Base-by-base conservation (phyloP, 345 rosid species). In the Eucalyptus guilfoylei region DNA sequence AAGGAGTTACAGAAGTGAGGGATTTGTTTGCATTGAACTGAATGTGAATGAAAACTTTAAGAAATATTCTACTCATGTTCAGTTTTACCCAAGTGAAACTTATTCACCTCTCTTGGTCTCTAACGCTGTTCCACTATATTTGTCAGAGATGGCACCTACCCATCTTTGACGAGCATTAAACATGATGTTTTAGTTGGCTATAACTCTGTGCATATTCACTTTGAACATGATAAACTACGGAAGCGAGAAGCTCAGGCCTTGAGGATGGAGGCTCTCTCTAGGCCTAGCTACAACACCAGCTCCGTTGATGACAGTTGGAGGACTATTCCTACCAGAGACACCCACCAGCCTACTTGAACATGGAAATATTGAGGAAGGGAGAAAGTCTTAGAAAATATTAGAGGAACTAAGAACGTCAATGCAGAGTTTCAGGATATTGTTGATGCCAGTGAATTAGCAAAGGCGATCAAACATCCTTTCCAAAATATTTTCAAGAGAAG, bases 221-320 rank as follows among this genome's bases (percentile, higher is more conserved):
- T 99, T 99, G 4, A 97, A 96, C 90, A 97, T 97, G 99, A 94
- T 97, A 40, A 96, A 96, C 85, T 97, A 86, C n/a, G 97, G 99
- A 88, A 97, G 98, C 11, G 95, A 96, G 80, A 92, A 96, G 93
- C 95, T 96, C 19, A 91, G 90, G 26, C 95, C 98, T 6, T 96
- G 97, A 98, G 99, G 99, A 58, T 97, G 98, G 99, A 96, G 99
- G 93, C 94, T 97, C 54, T 97, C 99, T 60, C 94, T 97, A 2
- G 99, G 99, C 44, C 90, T 98, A 49, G 99, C 99, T 24, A 98
- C 98, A 32, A 87, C 88, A 30, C 99, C 99, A 1, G 99, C 99
- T 52, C 6, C 91, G 6, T n/a, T 96, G 64, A 98, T 98, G 99
- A 94, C 97, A 1, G 86, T 95, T 15, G 99, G 99, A 72, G 99